Base-by-base conservation (phyloP, 1,284 basidiomycete species). In the Boletus semigastroideus region DNA sequence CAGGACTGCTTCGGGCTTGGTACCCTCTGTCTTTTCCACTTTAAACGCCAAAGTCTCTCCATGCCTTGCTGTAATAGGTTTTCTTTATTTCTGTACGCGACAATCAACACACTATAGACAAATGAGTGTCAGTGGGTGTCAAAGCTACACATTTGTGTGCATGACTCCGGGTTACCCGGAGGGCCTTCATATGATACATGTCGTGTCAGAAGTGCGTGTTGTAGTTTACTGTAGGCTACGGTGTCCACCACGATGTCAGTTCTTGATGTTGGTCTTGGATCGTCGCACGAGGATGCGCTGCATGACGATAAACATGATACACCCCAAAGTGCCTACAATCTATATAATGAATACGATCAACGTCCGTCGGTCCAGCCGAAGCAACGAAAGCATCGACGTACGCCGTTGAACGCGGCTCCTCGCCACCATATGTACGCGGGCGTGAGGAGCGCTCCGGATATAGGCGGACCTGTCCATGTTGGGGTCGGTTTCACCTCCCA, bases 381-480 rank as follows among this genome's bases (percentile, higher is more conserved):
- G 25, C 7, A 25, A 25, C 25, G 25, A 25, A 7, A 25, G 25
- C 5, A 7, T 6, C 5, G 5, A 42, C 58, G 27, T 40, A 70
- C 64, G 43, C 66, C 68, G 27, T 65, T 66, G 49, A 68, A 71
- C 11, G 71, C 44, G 9, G 66, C 55, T 0, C 59, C 56, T 36
- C 62, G 58, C 69, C 69, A 68, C 68, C 69, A 68, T 45, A 63
- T 10, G 20, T 69, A 68, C 0, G 58, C 36, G 2, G 64, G 43
- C 2, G 61, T 60, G 33, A 68, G 63, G 12, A 68, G 48, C 12
- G 65, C 63, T 5, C 66, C 68, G 12, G 68, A 62, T 55, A 70
- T 58, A 1, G 66, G 69, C 0, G 67, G 63, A 25, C 66, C 69
- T 71, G 19, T 1, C 3, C 25, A 25, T 17, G 9, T 2, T 10